Evolutionary conservation across 805 yeast genomes (phyloP).

Genomic region (Starmerella bombicola): DNA sequence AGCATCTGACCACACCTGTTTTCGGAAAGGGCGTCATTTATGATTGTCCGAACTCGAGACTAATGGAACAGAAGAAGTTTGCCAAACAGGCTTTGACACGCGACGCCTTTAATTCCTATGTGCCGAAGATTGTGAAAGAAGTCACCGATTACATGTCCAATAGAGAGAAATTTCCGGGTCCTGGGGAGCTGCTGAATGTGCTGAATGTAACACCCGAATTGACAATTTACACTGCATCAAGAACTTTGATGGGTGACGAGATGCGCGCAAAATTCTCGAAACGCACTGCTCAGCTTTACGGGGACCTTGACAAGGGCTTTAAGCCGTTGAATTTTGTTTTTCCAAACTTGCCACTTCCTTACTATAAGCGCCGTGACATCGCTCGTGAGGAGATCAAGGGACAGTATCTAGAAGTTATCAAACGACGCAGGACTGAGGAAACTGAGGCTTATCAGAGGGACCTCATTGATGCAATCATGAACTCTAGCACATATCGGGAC

Average conservation of each 20-base stretch:
- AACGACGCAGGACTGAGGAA: slow-evolving; percentile 47
- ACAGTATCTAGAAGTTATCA: slow-evolving; percentile 71
- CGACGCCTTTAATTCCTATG: slow-evolving; percentile 72
- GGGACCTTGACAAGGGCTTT: slow-evolving; percentile 93
- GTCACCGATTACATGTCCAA: slow-evolving; percentile 48
- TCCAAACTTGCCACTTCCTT: slow-evolving; percentile 83
- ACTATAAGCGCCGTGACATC: slow-evolving; percentile 68
- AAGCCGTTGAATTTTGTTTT: slow-evolving; percentile 92
- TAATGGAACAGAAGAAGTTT: slow-evolving; percentile 98
- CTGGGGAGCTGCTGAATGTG: slow-evolving; percentile 33
- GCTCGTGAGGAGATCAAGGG: slow-evolving; percentile 74
- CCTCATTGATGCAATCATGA: slow-evolving; percentile 77
- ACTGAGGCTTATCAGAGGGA: slow-evolving; percentile 71
- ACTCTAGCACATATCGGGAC: slow-evolving; percentile 74
- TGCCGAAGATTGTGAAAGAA: slow-evolving; percentile 78
- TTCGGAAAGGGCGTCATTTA: slow-evolving; percentile 96
- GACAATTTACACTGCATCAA: slow-evolving; percentile 91
- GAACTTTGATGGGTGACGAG: slow-evolving; percentile 83
- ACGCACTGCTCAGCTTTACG: slow-evolving; percentile 70
- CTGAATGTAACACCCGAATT: slow-evolving; percentile 84
- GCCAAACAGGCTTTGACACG: slow-evolving; percentile 79
- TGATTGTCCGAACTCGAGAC: slow-evolving; percentile 84
- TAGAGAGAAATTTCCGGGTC: slow-evolving; percentile 28
- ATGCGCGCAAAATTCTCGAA: slow-evolving; percentile 72
- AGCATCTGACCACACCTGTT: slow-evolving; percentile 96